Conservation (phyloP, 371 early-diverging fungal species). For the Haplosporangium sp. region DNA sequence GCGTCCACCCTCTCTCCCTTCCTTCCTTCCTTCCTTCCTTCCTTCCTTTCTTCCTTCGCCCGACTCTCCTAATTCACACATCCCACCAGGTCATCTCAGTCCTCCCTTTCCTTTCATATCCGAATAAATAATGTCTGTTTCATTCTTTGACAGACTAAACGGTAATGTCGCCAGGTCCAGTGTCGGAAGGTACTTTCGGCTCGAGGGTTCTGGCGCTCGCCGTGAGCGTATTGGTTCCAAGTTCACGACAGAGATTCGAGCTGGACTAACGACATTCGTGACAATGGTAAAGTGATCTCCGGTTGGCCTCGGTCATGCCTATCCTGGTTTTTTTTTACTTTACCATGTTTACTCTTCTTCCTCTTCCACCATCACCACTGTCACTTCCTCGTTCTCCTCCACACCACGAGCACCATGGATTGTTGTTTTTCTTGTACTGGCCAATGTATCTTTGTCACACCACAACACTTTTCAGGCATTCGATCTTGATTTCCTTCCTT, state of each 20-base stretch:
- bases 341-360: no score
- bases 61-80: neutral
- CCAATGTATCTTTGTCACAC: no score
- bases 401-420: no score
- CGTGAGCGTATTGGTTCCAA: constrained; percentile 66
- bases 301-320: no score
- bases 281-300: constrained; percentile 67
- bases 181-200: constrained; percentile 69
- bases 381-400: no score
- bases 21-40: neutral
- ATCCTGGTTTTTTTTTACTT: no score
- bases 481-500: no score
- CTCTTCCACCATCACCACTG: no score
- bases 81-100: neutral
- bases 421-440: no score
- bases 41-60: neutral
- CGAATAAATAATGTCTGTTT: neutral
- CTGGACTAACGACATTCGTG: constrained; percentile 78
- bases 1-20: constrained; percentile 5
- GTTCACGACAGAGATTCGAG: constrained; percentile 74
- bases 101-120: neutral
- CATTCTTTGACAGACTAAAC: constrained; percentile 56
- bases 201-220: constrained; percentile 68
- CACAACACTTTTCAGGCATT: no score
- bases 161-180: constrained; percentile 60